These are phyloP conservation scores for Geranium incanum DNA, from an alignment of 441 rosid genomes.

Conservation along the genomic window DNA sequence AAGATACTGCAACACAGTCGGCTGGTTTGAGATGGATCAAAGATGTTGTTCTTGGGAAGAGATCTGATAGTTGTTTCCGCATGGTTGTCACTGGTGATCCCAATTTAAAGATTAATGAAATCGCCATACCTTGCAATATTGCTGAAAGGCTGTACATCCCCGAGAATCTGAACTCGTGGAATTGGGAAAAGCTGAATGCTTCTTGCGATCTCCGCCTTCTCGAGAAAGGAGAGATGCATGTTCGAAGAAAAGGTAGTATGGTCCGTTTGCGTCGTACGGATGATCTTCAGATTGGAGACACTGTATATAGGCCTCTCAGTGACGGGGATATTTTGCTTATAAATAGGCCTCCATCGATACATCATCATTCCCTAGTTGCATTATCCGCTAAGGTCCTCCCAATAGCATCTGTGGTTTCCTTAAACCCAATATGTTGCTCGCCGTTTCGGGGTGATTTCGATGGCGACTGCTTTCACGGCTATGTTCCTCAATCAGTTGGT, in stretches of 20 bases:
- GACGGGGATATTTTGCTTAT: conserved; percentile 77
- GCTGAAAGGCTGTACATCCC: conserved; percentile 76
- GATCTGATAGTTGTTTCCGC: conserved; percentile 77
- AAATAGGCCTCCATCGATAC: conserved; percentile 94
- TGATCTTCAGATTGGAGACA: conserved; percentile 61
- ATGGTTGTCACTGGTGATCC: conserved; percentile 94
- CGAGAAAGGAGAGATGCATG: conserved; percentile 53
- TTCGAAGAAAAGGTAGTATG: conserved; percentile 55
- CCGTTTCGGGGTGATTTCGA: conserved; percentile 97
- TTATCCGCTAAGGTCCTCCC: conserved; percentile 75
- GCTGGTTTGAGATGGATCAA: conserved; percentile 89
- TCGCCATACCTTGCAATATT: conserved; percentile 74
- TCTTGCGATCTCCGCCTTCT: conserved; percentile 44
- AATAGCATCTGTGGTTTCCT: conserved; percentile 55
- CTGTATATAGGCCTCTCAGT: conserved; percentile 53
- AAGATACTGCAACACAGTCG: conserved; percentile 39
- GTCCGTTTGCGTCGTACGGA: conserved; percentile 37
- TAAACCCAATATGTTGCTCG: conserved; percentile 80
- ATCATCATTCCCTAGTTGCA: conserved; percentile 82
- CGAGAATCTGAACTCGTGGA: conserved; percentile 67
- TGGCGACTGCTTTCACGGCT: conserved; percentile 96
- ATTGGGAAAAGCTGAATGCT: conserved; percentile 49
- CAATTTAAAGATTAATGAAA: conserved; percentile 56
- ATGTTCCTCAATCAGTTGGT: conserved; percentile 75
- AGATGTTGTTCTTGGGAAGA: conserved; percentile 84